These are phyloP conservation scores for Camelina laxa DNA, from an alignment of 345 rosid genomes.

Conservation along the genomic window DNA sequence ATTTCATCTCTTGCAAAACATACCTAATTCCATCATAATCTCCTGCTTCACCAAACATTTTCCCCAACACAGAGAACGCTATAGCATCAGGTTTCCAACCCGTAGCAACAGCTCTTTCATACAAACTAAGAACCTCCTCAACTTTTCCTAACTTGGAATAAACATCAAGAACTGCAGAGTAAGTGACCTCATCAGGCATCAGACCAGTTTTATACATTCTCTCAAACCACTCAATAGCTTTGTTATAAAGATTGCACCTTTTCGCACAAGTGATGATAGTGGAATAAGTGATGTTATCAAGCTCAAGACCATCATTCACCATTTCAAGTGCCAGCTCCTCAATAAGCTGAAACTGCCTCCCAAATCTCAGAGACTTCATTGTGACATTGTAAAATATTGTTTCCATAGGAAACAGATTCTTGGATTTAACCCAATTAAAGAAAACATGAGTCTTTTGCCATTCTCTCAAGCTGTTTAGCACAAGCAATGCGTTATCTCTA, in stretches of 20 bases:
- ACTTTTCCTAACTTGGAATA: constrained; percentile 81
- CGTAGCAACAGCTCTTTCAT: constrained; percentile 89
- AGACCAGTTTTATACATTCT: constrained; percentile 87
- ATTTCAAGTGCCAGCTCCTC: constrained; percentile 86
- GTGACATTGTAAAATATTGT: constrained; percentile 79
- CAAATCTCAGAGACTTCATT: constrained; percentile 86
- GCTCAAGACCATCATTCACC: constrained; percentile 72
- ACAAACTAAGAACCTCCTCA: constrained; percentile 84
- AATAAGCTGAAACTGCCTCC: constrained; percentile 79
- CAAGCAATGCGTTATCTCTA: constrained; percentile 68
- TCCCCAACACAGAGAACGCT: constrained; percentile 79
- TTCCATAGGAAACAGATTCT: constrained; percentile 76
- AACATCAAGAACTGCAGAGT: constrained; percentile 81
- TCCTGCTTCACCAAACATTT: constrained; percentile 91
- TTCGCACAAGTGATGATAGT: constrained; percentile 92
- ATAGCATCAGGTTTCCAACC: constrained; percentile 91
- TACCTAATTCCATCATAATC: constrained; percentile 95
- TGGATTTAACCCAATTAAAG: constrained; percentile 74
- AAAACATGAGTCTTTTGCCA: constrained; percentile 76
- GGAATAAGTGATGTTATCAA: constrained; percentile 93
- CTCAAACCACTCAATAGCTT: constrained; percentile 95
- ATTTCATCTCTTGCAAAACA: constrained; percentile 83
- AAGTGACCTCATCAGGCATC: constrained; percentile 97
- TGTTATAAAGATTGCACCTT: constrained; percentile 66
- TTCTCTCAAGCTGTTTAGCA: constrained; percentile 67